Evolutionary conservation across 192 early-diverging fungal species (phyloP).

Genomic region (Kappamyces sp.): DNA sequence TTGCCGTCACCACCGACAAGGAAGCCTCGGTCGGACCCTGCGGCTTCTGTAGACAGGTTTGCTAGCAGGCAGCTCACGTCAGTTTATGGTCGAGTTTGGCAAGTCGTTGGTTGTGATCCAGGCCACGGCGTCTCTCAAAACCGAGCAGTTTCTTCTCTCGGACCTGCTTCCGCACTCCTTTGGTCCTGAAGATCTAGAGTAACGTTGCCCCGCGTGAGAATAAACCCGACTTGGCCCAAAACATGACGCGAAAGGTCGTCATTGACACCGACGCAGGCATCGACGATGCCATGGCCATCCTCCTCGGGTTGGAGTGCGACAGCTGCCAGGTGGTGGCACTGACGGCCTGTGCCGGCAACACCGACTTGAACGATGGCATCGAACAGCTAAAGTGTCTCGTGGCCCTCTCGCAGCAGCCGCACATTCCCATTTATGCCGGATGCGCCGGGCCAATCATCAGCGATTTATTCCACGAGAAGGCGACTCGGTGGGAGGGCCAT

Average conservation of each 20-base stretch:
- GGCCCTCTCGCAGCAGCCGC: slow-evolving; percentile 1
- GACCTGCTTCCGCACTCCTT: slow-evolving; percentile 69
- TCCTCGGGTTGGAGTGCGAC: slow-evolving; percentile 29
- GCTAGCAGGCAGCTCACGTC: slow-evolving; percentile 12
- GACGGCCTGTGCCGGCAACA: slow-evolving; percentile 25
- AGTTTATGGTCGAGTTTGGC: slow-evolving; percentile 81
- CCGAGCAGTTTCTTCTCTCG: slow-evolving; percentile 40
- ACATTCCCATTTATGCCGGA: slow-evolving; percentile 32
- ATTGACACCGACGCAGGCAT: slow-evolving; percentile 42
- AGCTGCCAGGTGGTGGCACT: slow-evolving; percentile 5
- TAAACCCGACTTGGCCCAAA: too few species aligned
- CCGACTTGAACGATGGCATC: slow-evolving; percentile 20
- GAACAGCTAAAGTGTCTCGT: slow-evolving; percentile 22
- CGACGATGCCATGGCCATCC: slow-evolving; percentile 37
- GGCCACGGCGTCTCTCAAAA: not conserved
- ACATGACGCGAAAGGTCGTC: slow-evolving; percentile 11
- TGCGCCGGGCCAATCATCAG: slow-evolving; percentile 25
- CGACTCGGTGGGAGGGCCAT: slow-evolving; percentile 24
- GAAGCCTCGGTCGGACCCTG: slow-evolving; percentile 55
- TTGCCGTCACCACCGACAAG: slow-evolving; percentile 68
- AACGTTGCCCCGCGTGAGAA: not conserved
- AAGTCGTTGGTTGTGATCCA: slow-evolving; percentile 39
- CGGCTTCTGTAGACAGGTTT: slow-evolving; percentile 46
- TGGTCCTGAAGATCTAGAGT: slow-evolving; percentile 57
- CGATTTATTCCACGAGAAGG: slow-evolving; percentile 4